A percentile compares a stretch with the other conserved stretches of the same genome.
Evolutionary conservation across 208 protist species (phyloP).

Genomic region (Leishmania arabica): DNA sequence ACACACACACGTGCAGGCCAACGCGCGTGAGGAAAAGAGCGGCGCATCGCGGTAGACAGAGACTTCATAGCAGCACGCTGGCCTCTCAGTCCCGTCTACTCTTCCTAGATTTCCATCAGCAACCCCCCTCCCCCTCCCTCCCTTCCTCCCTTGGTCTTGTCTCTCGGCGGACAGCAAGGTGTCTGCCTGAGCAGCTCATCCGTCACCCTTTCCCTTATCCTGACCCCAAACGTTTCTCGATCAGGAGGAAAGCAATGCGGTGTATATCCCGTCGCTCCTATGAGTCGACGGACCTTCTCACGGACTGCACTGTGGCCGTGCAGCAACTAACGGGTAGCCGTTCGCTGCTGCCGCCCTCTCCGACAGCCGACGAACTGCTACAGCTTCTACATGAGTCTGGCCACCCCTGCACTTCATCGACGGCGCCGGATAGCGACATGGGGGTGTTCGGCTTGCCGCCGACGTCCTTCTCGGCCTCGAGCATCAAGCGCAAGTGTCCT

Average conservation of each 20-base stretch:
- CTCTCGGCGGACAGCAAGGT: background rate
- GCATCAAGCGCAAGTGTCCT: constrained; percentile 29
- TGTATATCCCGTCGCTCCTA: constrained; percentile 14
- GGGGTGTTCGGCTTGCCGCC: background rate
- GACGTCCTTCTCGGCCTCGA: background rate
- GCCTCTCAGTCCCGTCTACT: background rate
- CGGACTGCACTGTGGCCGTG: constrained; percentile 24
- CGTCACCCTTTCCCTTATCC: background rate
- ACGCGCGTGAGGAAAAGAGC: background rate
- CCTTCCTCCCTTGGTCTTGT: background rate
- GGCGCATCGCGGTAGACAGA: background rate
- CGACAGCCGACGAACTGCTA: constrained; percentile 29
- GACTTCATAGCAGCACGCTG: background rate
- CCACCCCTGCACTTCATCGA: background rate
- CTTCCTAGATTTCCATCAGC: background rate
- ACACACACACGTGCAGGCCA: background rate
- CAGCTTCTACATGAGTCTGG: constrained; percentile 17
- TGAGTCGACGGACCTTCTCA: background rate
- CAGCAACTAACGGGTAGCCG: constrained; percentile 23
- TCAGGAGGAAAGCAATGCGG: constrained; percentile 1
- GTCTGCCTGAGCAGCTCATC: background rate
- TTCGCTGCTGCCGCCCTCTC: constrained; percentile 43
- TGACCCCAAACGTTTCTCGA: background rate
- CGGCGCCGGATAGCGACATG: background rate
- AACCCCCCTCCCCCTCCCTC: background rate